These are phyloP conservation scores for Smithsoniella earleae DNA, from an alignment of 163 green algal species.

Conservation along the genomic window DNA sequence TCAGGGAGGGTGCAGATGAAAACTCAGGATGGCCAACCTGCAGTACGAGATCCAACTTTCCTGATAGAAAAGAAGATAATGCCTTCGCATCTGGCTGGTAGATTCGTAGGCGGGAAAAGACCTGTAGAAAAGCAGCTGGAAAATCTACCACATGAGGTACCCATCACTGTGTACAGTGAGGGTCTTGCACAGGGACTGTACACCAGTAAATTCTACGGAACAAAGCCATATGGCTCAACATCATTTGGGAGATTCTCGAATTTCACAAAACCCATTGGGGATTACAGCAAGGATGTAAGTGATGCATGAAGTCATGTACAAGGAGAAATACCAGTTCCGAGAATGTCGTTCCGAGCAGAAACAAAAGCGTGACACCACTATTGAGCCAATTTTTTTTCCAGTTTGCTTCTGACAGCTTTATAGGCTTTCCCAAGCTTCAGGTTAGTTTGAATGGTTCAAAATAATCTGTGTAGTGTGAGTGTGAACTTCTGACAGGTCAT, in stretches of 20 bases:
- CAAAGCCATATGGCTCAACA: not conserved
- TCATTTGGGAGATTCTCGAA: constrained; percentile 2
- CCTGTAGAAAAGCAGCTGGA: not conserved
- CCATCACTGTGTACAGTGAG: constrained; percentile 3
- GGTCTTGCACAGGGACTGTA: not conserved
- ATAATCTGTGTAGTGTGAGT: no score
- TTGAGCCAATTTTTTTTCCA: no score
- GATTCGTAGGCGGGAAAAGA: not conserved
- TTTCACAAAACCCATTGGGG: not conserved
- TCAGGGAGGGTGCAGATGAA: constrained; percentile 13
- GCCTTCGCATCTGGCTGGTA: not conserved
- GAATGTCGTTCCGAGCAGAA: no score
- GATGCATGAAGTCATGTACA: constrained; percentile 10
- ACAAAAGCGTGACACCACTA: no score
- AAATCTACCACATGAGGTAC: not conserved
- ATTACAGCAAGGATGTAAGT: constrained; percentile 16
- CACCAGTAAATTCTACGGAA: not conserved
- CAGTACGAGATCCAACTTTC: not conserved
- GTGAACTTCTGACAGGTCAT: no score
- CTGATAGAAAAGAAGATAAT: not conserved
- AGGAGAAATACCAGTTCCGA: no score
- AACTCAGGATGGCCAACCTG: not conserved
- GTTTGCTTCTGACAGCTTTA: no score
- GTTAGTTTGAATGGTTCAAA: no score
- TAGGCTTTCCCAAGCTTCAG: no score